A percentile compares a stretch with the other conserved stretches of the same genome.
These are phyloP conservation scores for Austroboletus festivus DNA, from an alignment of 768 basidiomycete species.

Conservation along the genomic window DNA sequence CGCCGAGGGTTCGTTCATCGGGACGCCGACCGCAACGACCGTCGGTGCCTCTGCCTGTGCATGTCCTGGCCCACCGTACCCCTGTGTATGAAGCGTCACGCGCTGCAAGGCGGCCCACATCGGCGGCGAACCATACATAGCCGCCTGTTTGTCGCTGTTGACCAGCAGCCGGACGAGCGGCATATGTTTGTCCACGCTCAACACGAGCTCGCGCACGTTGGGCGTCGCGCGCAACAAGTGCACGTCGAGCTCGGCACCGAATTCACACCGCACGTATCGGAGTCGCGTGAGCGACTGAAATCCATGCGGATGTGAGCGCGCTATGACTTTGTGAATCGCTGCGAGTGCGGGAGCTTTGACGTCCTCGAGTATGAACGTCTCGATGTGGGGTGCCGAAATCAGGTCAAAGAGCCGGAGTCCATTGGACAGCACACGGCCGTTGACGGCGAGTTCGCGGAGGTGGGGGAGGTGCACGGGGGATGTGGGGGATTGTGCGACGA, in stretches of 20 bases:
- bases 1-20: constrained; percentile 29
- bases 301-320: constrained; percentile 22
- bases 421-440: constrained; percentile 27
- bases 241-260: constrained; percentile 31
- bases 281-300: constrained; percentile 30
- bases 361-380: constrained; percentile 31
- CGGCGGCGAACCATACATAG: constrained; percentile 24
- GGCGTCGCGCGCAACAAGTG: constrained; percentile 33
- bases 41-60: too few species aligned
- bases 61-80: constrained; percentile 19
- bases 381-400: constrained; percentile 31
- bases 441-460: constrained; percentile 31
- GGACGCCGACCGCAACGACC: constrained; percentile 18
- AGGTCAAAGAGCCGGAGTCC: constrained; percentile 32
- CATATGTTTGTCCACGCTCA: constrained; percentile 30
- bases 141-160: constrained; percentile 34
- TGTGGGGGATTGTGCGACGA: constrained; percentile 16
- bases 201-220: constrained; percentile 28
- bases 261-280: constrained; percentile 30
- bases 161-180: constrained; percentile 30
- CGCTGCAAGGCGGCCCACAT: constrained; percentile 29
- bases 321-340: constrained; percentile 29
- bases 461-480: constrained; percentile 22
- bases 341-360: constrained; percentile 25
- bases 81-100: constrained; percentile 31